Evolutionary conservation across 768 basidiomycete species (phyloP).

Genomic region (Candolleomyces aberdarensis): DNA sequence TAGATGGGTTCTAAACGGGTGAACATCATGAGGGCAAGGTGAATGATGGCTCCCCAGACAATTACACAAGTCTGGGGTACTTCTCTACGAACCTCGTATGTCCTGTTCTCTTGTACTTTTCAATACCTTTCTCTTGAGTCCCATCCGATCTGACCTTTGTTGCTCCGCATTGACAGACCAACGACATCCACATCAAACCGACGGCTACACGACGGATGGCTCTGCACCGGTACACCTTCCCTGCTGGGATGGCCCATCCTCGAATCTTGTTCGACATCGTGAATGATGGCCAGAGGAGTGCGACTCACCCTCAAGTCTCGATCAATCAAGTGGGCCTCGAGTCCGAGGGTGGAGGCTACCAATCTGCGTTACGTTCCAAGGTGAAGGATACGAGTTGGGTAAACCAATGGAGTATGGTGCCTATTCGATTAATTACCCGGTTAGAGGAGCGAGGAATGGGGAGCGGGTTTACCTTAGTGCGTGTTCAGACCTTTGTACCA

Average conservation of each 20-base stretch:
- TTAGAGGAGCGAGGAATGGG: slow-evolving; percentile 41
- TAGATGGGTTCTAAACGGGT: no score
- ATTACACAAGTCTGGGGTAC: slow-evolving; percentile 62
- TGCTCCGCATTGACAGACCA: slow-evolving; percentile 35
- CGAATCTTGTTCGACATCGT: slow-evolving; percentile 60
- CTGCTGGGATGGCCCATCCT: slow-evolving; percentile 42
- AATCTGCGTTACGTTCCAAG: slow-evolving; percentile 57
- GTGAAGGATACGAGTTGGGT: slow-evolving; percentile 43
- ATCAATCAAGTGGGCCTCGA: slow-evolving; percentile 48
- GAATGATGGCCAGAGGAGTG: slow-evolving; percentile 56
- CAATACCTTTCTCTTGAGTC: background rate
- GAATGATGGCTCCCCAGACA: slow-evolving; percentile 42
- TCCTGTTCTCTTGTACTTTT: background rate
- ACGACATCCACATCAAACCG: slow-evolving; percentile 53
- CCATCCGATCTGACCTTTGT: no score
- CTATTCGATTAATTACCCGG: slow-evolving; percentile 49
- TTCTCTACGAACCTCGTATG: slow-evolving; percentile 58
- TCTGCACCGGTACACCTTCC: slow-evolving; percentile 58
- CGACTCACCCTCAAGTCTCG: slow-evolving; percentile 43
- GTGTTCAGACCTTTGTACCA: slow-evolving; percentile 2
- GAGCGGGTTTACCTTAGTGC: slow-evolving; percentile 48
- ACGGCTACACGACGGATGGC: slow-evolving; percentile 59
- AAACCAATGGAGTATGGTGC: slow-evolving; percentile 54
- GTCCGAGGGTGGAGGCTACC: slow-evolving; percentile 32
- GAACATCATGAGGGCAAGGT: no score